These are phyloP conservation scores for Aciculosporium take DNA, from an alignment of 2,329 filamentous ascomycete species.

Conservation along the genomic window DNA sequence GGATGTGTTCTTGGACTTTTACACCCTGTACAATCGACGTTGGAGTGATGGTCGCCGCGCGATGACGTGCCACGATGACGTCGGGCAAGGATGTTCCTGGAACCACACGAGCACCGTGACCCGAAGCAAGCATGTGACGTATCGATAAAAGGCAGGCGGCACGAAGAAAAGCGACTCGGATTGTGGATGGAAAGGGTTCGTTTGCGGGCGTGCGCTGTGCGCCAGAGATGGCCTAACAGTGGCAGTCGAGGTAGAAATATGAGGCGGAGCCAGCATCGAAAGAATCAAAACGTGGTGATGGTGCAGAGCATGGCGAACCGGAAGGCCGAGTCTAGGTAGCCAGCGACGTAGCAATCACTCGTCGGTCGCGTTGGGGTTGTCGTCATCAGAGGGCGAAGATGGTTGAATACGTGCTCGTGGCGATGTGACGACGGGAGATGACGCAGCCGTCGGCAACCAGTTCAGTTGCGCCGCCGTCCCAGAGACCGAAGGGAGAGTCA, in stretches of 20 bases:
- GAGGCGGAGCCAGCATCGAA: background rate
- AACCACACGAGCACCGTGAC: background rate
- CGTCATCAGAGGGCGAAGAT: too few species aligned
- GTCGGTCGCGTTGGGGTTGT: too few species aligned
- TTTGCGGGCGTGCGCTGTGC: background rate
- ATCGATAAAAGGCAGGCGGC: too few species aligned
- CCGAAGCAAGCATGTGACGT: background rate
- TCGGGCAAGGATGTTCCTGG: background rate
- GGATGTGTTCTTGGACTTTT: background rate
- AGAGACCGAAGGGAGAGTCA: too few species aligned
- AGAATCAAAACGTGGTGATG: background rate
- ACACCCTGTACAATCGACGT: background rate
- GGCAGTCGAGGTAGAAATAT: background rate
- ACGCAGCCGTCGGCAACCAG: too few species aligned
- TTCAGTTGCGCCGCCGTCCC: too few species aligned
- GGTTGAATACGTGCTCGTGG: background rate
- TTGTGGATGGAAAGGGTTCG: background rate
- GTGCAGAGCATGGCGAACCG: background rate
- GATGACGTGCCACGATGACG: too few species aligned
- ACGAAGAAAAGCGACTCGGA: background rate
- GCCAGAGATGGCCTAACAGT: background rate
- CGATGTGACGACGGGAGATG: background rate
- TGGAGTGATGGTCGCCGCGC: background rate
- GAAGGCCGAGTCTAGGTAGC: background rate
- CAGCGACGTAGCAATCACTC: background rate